Evolutionary conservation across 352 stramenopile species (phyloP).

Genomic region (Pythium coloratum): DNA sequence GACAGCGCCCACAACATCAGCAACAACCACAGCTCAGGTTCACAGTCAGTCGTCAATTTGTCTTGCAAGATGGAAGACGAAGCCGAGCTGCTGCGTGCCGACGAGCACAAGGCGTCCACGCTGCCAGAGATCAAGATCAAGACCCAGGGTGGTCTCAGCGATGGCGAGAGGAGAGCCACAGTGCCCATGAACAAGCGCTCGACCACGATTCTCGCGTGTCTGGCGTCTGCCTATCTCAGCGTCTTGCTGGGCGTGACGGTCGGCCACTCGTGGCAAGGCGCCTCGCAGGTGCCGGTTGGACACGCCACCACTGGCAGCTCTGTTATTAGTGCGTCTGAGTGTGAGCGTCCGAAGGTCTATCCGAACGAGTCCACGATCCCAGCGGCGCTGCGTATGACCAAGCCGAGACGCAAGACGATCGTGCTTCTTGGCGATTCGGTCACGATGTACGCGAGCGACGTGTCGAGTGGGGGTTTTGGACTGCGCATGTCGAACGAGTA

Average conservation of each 20-base stretch:
- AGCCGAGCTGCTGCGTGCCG: neutral
- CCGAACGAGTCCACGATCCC: too few species aligned
- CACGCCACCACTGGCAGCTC: neutral
- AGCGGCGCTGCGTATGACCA: neutral
- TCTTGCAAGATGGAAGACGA: neutral
- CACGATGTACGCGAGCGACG: slow-evolving; percentile 43
- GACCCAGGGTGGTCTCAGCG: neutral
- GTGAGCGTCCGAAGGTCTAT: too few species aligned
- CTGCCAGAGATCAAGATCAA: neutral
- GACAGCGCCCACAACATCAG: neutral
- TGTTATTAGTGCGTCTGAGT: neutral
- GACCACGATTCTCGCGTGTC: neutral
- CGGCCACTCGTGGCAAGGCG: neutral
- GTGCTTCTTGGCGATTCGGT: slow-evolving; percentile 55
- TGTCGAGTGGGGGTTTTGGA: slow-evolving; percentile 32
- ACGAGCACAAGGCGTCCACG: neutral
- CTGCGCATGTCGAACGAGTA: slow-evolving; percentile 43
- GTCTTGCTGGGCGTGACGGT: neutral
- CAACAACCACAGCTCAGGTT: too few species aligned
- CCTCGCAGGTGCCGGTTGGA: neutral
- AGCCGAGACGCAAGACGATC: slow-evolving; percentile 8
- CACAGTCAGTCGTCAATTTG: neutral
- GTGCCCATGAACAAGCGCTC: neutral
- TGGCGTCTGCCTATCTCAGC: neutral
- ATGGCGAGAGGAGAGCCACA: neutral